Percentiles rank a stretch among this genome's conserved stretches.
These are phyloP conservation scores for Vigna unguiculata DNA, from an alignment of 306 rosid genomes.

Conservation along the genomic window DNA sequence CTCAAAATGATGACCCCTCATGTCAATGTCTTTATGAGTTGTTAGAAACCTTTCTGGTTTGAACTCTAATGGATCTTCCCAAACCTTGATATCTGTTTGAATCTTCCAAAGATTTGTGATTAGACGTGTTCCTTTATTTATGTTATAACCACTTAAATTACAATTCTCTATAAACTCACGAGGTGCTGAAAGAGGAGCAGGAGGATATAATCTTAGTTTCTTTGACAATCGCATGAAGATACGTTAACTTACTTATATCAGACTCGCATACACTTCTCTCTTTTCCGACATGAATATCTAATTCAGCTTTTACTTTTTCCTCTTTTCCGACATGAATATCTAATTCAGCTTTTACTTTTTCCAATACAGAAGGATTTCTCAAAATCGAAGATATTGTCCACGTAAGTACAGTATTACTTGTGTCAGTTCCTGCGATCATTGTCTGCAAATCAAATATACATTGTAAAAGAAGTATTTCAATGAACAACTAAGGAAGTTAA, in stretches of 20 bases:
- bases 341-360: neutral
- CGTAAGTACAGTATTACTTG: no score
- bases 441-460: no score
- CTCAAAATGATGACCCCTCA: constrained; percentile 40
- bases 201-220: neutral
- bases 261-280: neutral
- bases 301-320: neutral
- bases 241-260: constrained; percentile 8
- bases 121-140: neutral
- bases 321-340: constrained; percentile 23
- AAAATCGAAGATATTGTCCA: no score
- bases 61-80: neutral
- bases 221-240: neutral
- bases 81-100: neutral
- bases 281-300: constrained; percentile 30
- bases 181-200: neutral
- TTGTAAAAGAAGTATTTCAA: no score
- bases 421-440: no score
- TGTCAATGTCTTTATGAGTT: constrained; percentile 39
- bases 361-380: no score
- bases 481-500: no score
- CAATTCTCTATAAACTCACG: neutral
- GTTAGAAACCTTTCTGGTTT: constrained; percentile 46
- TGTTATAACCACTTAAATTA: neutral
- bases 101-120: neutral